These are phyloP conservation scores for Phytophthora palmivora DNA, from an alignment of 352 stramenopile genomes.

Conservation along the genomic window DNA sequence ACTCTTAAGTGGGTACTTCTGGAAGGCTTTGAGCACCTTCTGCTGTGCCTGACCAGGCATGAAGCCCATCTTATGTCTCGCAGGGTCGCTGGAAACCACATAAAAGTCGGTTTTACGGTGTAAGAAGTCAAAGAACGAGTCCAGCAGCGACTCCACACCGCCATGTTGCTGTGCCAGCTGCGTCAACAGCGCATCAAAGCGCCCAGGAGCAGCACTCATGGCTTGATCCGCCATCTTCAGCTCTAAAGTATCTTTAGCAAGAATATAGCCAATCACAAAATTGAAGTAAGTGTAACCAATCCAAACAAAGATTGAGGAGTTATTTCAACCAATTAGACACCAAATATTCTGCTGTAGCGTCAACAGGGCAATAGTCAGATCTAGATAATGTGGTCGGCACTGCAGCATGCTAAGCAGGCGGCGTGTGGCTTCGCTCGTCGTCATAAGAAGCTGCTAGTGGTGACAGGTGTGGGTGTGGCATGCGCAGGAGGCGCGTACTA, in stretches of 20 bases:
- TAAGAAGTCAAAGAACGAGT: conserved; percentile 98
- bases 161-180: conserved; percentile 94
- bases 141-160: conserved; percentile 96
- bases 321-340: conserved; percentile 20
- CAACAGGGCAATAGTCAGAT: conserved; percentile 1
- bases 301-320: not conserved
- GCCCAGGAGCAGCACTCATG: conserved; percentile 43
- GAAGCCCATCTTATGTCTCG: conserved; percentile 66
- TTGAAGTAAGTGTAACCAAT: no score
- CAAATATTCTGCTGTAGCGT: not conserved
- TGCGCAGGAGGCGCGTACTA: conserved; percentile 74
- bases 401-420: conserved; percentile 59
- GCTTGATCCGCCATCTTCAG: conserved; percentile 3
- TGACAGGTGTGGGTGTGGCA: conserved; percentile 50
- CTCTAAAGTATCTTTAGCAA: conserved; percentile 14
- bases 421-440: conserved; percentile 70
- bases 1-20: conserved; percentile 68
- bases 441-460: conserved; percentile 72
- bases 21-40: conserved; percentile 70
- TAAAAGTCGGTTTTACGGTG: conserved; percentile 99
- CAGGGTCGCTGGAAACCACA: conserved; percentile 64
- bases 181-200: conserved; percentile 90
- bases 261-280: not conserved
- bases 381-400: conserved; percentile 69
- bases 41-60: conserved; percentile 63